Evolutionary conservation across 441 rosid genomes (phyloP).

Genomic region (Gossypium trilobum): DNA sequence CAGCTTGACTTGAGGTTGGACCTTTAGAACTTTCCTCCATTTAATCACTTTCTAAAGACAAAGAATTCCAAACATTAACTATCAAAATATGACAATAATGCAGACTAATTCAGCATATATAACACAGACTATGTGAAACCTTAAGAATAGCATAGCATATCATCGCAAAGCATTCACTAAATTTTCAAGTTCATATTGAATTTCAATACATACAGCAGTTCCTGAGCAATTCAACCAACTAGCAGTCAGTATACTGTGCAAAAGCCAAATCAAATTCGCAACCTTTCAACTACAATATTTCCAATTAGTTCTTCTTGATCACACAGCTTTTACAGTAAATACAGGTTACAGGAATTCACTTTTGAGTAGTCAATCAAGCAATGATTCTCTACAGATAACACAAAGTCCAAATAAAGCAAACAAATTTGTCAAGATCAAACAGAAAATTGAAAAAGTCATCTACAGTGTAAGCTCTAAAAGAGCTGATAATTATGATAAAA

Average conservation of each 20-base stretch:
- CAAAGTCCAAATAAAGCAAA: background rate
- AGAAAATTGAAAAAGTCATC: background rate
- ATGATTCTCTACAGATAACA: background rate
- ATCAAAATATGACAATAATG: background rate
- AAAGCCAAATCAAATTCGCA: background rate
- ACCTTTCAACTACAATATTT: background rate
- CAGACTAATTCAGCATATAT: background rate
- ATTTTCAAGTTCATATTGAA: constrained; percentile 1
- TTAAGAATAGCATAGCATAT: background rate
- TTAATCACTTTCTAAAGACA: constrained; percentile 23
- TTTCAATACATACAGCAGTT: constrained; percentile 4
- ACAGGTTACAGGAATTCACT: background rate
- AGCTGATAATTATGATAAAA: background rate
- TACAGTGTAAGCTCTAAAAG: constrained; percentile 6
- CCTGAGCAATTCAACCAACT: background rate
- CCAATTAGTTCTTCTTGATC: background rate
- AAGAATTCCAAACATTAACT: constrained; percentile 1
- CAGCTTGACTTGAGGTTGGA: constrained; percentile 18
- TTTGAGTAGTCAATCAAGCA: background rate
- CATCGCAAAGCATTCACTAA: background rate
- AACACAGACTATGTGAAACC: background rate
- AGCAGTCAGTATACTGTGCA: background rate
- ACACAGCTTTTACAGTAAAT: background rate
- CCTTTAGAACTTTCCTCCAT: constrained; percentile 42
- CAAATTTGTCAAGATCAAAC: constrained; percentile 9